These are phyloP conservation scores for Ogataea nonfermentans DNA, from an alignment of 805 yeast species.

Conservation along the genomic window DNA sequence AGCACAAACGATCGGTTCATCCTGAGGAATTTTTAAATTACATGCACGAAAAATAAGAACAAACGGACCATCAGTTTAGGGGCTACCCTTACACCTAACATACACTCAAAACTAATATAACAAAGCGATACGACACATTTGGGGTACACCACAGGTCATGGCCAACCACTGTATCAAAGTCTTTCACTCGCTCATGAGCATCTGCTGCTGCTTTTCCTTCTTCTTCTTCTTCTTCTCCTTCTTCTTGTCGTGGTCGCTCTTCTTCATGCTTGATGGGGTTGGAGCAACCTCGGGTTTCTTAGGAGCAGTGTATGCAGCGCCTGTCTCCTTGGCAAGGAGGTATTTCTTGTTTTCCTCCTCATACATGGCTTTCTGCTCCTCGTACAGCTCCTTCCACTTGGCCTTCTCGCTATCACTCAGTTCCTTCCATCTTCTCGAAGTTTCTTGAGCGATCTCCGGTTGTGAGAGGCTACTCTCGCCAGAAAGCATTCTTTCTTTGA, in stretches of 20 bases:
- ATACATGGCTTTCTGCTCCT: constrained; percentile 41
- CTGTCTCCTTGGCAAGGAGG: constrained; percentile 30
- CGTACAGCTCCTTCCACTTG: constrained; percentile 64
- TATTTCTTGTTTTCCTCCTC: constrained; percentile 33
- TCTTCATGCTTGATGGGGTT: constrained; percentile 20
- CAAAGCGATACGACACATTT: constrained; percentile 9
- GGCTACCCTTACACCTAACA: not conserved
- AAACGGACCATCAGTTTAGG: not conserved
- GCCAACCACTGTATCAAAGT: not conserved
- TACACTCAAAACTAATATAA: constrained; percentile 15
- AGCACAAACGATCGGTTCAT: constrained; percentile 21
- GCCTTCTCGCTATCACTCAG: constrained; percentile 68
- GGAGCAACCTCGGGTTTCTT: constrained; percentile 26
- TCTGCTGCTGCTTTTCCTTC: constrained; percentile 33
- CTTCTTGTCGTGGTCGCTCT: constrained; percentile 40
- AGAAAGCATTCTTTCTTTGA: constrained; percentile 59
- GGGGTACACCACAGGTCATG: not conserved
- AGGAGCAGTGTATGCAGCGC: constrained; percentile 29
- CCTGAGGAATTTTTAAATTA: constrained; percentile 18
- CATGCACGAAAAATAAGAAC: constrained; percentile 1
- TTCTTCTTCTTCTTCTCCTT: constrained; percentile 54
- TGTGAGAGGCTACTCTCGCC: constrained; percentile 66
- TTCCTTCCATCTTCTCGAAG: constrained; percentile 76
- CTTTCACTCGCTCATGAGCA: constrained; percentile 7
- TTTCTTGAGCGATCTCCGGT: constrained; percentile 74